Conservation (phyloP, 2,329 filamentous ascomycete genomes). For the Elsinoe australis region DNA sequence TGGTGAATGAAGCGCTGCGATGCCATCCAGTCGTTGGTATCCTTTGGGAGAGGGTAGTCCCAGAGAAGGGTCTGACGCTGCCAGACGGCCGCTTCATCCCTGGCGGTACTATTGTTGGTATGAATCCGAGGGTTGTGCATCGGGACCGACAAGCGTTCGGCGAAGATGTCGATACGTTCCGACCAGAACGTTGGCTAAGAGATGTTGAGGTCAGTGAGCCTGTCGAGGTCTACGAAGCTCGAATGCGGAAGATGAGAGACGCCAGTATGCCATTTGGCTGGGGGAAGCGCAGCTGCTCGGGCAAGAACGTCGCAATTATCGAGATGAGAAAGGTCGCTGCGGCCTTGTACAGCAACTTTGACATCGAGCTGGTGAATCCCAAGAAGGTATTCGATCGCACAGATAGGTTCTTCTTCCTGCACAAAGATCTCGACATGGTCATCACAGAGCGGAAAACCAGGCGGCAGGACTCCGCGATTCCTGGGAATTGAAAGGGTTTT, state of each 20-base stretch:
- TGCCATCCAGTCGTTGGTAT: constrained; percentile 44
- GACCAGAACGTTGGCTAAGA: constrained; percentile 60
- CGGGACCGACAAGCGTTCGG: constrained; percentile 61
- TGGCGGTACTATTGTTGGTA: constrained; percentile 19
- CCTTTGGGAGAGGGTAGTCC: constrained; percentile 47
- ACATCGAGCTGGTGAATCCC: neutral
- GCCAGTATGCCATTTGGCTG: constrained; percentile 6
- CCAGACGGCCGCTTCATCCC: constrained; percentile 21
- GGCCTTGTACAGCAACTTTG: neutral
- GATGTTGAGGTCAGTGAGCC: neutral
- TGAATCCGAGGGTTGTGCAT: constrained; percentile 51
- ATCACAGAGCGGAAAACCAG: neutral
- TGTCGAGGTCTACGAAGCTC: neutral
- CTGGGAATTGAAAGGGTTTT: neutral
- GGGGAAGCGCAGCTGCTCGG: constrained; percentile 1
- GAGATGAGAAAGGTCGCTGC: constrained; percentile 6
- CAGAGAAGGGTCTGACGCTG: constrained; percentile 6
- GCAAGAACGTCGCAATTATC: neutral
- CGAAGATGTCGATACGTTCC: constrained; percentile 54
- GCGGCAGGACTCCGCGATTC: neutral
- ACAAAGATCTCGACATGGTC: constrained; percentile 1
- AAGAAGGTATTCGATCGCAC: neutral
- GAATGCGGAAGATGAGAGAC: constrained; percentile 1
- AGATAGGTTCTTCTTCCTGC: neutral
- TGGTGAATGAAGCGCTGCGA: constrained; percentile 46